These are phyloP conservation scores for Polyrhizophydium stewartii DNA, from an alignment of 371 early-diverging fungal species.

Conservation along the genomic window DNA sequence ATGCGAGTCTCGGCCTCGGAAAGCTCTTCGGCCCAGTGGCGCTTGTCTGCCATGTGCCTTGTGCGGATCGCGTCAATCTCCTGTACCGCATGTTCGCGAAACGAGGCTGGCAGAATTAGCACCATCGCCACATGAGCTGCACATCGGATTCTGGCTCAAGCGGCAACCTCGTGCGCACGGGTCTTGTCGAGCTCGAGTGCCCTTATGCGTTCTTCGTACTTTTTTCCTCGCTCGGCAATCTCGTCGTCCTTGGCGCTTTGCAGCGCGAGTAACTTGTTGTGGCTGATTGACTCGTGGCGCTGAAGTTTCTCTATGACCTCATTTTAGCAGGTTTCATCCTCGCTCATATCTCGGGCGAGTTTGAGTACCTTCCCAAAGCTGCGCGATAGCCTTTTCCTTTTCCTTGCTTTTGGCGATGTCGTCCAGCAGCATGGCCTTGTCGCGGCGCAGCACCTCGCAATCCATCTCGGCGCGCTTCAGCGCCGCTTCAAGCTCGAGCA, in stretches of 20 bases:
- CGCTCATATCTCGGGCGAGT: too few species aligned
- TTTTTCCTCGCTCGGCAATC: slow-evolving; percentile 10
- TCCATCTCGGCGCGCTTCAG: slow-evolving; percentile 25
- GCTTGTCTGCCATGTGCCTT: slow-evolving; percentile 26
- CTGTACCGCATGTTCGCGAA: slow-evolving; percentile 7
- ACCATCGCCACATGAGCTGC: background rate
- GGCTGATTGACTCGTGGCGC: slow-evolving; percentile 17
- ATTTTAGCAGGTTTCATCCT: background rate
- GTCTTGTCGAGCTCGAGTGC: slow-evolving; percentile 14
- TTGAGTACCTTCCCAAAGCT: slow-evolving; percentile 17
- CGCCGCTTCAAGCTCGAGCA: slow-evolving; percentile 27
- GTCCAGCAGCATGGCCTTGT: slow-evolving; percentile 31
- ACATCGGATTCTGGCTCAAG: slow-evolving; percentile 8
- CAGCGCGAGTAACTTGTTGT: slow-evolving; percentile 14
- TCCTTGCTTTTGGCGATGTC: slow-evolving; percentile 33
- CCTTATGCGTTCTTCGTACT: slow-evolving; percentile 25
- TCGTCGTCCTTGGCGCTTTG: slow-evolving; percentile 27
- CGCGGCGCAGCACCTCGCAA: slow-evolving; percentile 26
- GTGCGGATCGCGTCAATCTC: slow-evolving; percentile 15
- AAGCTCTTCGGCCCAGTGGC: slow-evolving; percentile 21
- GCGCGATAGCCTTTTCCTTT: slow-evolving; percentile 17
- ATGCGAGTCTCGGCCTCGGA: slow-evolving; percentile 24
- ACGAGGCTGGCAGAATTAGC: too few species aligned
- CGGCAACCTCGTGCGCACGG: slow-evolving; percentile 20
- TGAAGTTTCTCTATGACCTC: slow-evolving; percentile 17